A percentile compares a stretch with the other conserved stretches of the same genome.
These are phyloP conservation scores for Colletotrichum spinosum DNA, from an alignment of 2,329 filamentous ascomycete genomes.

Conservation along the genomic window DNA sequence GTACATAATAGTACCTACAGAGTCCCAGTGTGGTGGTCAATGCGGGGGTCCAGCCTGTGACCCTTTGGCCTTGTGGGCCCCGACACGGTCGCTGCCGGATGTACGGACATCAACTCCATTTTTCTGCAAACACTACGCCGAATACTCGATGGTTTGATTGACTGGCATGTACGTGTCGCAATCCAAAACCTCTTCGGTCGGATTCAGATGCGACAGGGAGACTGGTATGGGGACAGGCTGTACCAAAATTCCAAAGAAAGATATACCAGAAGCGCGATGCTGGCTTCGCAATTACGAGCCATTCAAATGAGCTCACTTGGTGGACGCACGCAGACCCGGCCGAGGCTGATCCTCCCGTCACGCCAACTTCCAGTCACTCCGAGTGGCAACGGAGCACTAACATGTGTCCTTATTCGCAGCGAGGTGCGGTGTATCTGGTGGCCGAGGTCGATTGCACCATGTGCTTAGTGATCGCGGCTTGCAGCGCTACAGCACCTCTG, in stretches of 20 bases:
- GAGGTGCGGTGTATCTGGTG: too few species aligned
- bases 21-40: constrained; percentile 18
- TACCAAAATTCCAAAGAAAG: neutral
- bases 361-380: neutral
- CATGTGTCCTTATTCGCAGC: too few species aligned
- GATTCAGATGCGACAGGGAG: neutral
- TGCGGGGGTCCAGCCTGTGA: constrained; percentile 21
- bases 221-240: neutral
- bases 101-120: neutral
- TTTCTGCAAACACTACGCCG: constrained; percentile 8
- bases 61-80: constrained; percentile 9
- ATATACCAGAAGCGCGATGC: too few species aligned
- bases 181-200: constrained; percentile 1
- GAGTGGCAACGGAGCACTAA: constrained; percentile 5
- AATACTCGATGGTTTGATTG: neutral
- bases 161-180: constrained; percentile 15
- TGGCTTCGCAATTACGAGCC: too few species aligned
- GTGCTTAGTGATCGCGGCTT: neutral
- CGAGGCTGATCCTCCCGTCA: too few species aligned
- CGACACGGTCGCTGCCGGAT: constrained; percentile 20
- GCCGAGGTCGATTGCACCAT: too few species aligned
- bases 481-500: neutral
- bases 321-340: too few species aligned
- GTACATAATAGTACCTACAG: too few species aligned
- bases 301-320: too few species aligned